Evolutionary conservation across 768 basidiomycete genomes (phyloP).

Genomic region (Harrya chromipes): DNA sequence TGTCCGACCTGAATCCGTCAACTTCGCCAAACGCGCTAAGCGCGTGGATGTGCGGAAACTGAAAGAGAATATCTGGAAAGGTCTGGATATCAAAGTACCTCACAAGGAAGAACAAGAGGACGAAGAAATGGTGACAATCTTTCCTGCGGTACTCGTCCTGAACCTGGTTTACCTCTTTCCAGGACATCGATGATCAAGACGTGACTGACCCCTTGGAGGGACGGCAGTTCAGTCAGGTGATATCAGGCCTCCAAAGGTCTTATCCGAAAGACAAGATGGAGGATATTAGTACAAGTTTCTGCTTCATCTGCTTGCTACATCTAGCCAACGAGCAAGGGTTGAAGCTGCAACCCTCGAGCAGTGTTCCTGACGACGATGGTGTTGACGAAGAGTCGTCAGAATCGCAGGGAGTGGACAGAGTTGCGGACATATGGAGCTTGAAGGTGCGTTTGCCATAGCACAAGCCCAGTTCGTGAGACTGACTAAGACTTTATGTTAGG

Average conservation of each 20-base stretch:
- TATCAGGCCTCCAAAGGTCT: slow-evolving; percentile 71
- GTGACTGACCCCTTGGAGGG: slow-evolving; percentile 65
- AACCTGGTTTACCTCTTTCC: not conserved
- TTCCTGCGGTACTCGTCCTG: not conserved
- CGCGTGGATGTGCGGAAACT: slow-evolving; percentile 94
- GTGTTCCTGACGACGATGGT: slow-evolving; percentile 33
- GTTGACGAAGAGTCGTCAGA: slow-evolving; percentile 32
- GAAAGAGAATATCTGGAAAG: slow-evolving; percentile 98
- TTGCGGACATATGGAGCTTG: slow-evolving; percentile 73
- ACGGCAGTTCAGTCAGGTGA: slow-evolving; percentile 75
- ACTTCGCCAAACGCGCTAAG: slow-evolving; percentile 94
- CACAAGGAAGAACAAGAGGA: slow-evolving; percentile 37
- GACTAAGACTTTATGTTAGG: slow-evolving; percentile 26
- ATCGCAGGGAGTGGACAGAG: slow-evolving; percentile 40
- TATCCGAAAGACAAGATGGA: slow-evolving; percentile 95
- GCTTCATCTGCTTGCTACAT: slow-evolving; percentile 96
- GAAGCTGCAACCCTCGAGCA: slow-evolving; percentile 58
- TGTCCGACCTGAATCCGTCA: slow-evolving; percentile 82
- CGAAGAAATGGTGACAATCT: slow-evolving; percentile 50
- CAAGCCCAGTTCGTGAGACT: not conserved
- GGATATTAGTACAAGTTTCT: slow-evolving; percentile 98
- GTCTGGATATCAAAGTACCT: slow-evolving; percentile 72
- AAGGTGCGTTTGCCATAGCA: slow-evolving; percentile 47
- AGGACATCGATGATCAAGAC: slow-evolving; percentile 54
- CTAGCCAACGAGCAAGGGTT: slow-evolving; percentile 96